Evolutionary conservation across 2,329 filamentous ascomycete species (phyloP).

Genomic region (Penicillium fuscoglaucum): DNA sequence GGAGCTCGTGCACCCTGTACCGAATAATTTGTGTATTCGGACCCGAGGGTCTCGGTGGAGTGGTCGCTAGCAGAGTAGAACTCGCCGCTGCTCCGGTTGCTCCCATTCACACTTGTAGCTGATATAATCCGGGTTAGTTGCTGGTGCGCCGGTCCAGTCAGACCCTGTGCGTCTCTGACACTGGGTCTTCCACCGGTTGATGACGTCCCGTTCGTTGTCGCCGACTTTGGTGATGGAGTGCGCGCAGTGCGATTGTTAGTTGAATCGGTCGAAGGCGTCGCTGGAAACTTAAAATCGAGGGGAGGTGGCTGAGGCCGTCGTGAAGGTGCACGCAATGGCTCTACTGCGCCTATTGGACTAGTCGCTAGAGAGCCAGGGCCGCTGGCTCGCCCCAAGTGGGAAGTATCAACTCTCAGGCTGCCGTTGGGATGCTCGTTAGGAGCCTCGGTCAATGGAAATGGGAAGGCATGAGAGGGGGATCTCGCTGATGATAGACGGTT

Average conservation of each 20-base stretch:
- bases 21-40: constrained; percentile 68
- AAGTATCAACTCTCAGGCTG: constrained; percentile 36
- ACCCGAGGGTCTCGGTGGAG: constrained; percentile 88
- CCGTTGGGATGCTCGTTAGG: constrained; percentile 30
- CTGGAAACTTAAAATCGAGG: constrained; percentile 59
- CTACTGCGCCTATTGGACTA: constrained; percentile 38
- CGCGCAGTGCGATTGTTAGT: constrained; percentile 27
- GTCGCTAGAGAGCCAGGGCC: constrained; percentile 27
- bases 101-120: constrained; percentile 72
- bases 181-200: constrained; percentile 18
- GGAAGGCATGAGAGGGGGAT: constrained; percentile 35
- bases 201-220: constrained; percentile 24
- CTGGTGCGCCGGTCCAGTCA: constrained; percentile 33
- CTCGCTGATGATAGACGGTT: constrained; percentile 30
- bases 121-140: constrained; percentile 68
- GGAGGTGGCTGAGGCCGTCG: constrained; percentile 39
- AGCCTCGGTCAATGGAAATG: constrained; percentile 34
- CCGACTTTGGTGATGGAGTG: constrained; percentile 33
- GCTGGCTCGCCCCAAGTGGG: constrained; percentile 30
- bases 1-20: constrained; percentile 55
- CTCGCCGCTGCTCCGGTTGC: constrained; percentile 87
- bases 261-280: constrained; percentile 39
- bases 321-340: constrained; percentile 45
- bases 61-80: constrained; percentile 95
- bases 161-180: constrained; percentile 26